Evolutionary conservation across 2,329 filamentous ascomycete genomes (phyloP), one percentile per base, ranked within the genome.

Genomic region (Acarospora socialis): DNA sequence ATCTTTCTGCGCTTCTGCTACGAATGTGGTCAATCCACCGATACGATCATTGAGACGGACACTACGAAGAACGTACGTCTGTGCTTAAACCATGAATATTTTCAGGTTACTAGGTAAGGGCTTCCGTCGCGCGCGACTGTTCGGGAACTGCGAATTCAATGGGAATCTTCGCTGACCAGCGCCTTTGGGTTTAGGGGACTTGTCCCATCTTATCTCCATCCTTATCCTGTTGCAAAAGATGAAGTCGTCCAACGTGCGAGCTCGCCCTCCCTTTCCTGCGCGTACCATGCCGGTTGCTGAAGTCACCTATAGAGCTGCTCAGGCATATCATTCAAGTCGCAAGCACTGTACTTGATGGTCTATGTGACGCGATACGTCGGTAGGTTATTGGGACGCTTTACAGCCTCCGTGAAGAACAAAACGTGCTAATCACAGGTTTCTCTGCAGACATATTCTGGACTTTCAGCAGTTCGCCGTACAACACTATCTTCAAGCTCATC

Each of bases 291-390:
- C 44, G 36, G 31, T 34, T 19, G 28, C 38, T 47, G 38, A 47
- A 40, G 21, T 38, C 15, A 28, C 18, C 28, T 34, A n/a, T 53
- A 94, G 87, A 94, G 86, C 66, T 93, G 86, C 56, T 78, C 87
- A 24, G 90, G 90, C 47, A 87, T 98, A 59, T 98, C 90, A 10
- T 95, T 98, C 71, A 98, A 98, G 58, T 94, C 87, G 40, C 90
- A 98, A 68, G 82, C 77, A 30, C 70, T 98, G 35, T 98, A 98
- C 60, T 66, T 95, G 45, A 63, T 93, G 26, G 90, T 98, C 48
- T 98, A 98, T 59, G 55, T 92, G 25, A 92, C 86, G 40, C 74
- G 90, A 52, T 98, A 98, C 59, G 71, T 98, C 41, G 79, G 79
- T 82, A 62, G 34, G 56, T 36, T 22, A 10, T 23, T 18, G 10